Conservation (phyloP, 139 green algal genomes). For the Coelastrella sp. region DNA sequence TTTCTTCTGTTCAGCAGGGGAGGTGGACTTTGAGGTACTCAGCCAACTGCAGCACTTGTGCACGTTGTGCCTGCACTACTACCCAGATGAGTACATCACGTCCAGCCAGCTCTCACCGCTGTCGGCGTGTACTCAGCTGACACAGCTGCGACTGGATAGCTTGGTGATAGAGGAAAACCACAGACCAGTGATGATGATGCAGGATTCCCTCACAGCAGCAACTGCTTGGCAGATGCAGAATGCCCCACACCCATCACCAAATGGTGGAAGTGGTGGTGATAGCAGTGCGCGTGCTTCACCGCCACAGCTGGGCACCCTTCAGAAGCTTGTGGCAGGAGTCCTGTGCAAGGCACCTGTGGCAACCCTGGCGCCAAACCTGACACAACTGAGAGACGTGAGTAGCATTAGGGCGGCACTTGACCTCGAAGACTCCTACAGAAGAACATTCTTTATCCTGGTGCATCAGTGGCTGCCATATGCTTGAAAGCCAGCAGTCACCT, state of each 20-base stretch:
- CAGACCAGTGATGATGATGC: too few species aligned
- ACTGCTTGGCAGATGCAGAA: not conserved
- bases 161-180: constrained; percentile 1
- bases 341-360: constrained; percentile 11
- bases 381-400: constrained; percentile 37
- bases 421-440: too few species aligned
- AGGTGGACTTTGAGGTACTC: constrained; percentile 25
- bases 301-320: not conserved
- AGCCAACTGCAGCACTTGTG: constrained; percentile 12
- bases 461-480: too few species aligned
- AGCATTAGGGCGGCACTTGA: not conserved
- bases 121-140: constrained; percentile 11
- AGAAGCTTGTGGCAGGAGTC: not conserved
- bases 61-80: not conserved
- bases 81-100: constrained; percentile 8
- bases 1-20: not conserved
- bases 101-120: constrained; percentile 7
- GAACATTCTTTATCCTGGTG: too few species aligned
- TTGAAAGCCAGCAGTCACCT: not conserved
- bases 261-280: not conserved
- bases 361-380: constrained; percentile 12
- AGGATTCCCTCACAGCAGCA: not conserved
- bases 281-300: not conserved
- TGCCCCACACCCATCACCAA: not conserved
- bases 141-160: not conserved